Base-by-base conservation (phyloP, 2,329 filamentous ascomycete genomes). In the Lecanosticta acicola region DNA sequence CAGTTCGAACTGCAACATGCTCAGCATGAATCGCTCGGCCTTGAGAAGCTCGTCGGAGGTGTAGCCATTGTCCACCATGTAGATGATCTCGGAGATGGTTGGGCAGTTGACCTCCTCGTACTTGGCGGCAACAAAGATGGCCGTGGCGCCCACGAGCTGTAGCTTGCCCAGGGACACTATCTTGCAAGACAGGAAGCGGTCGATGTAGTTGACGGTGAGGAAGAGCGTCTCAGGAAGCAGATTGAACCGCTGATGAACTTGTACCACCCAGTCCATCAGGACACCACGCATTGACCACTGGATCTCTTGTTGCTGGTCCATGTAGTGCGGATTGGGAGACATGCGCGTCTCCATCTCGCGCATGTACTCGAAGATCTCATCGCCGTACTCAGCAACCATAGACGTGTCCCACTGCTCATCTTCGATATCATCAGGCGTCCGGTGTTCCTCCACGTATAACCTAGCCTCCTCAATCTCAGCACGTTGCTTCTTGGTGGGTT, bases 81-180 rank as follows among this genome's bases (percentile, higher is more conserved):
- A 97, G 49, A 95, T 86, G 61, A 98, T 94, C 73, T 98, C 93
- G 51, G 85, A 80, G 17, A 98, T 82, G 1, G 91, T 95, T 18
- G 90, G 93, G 67, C 90, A 95, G 69, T 95, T 94, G 73, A 98
- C 96, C 71, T 98, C 93, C 68, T 98, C 93, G 64, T 96, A 98
- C 71, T 98, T 98, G 58, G 93, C 87, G 10, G 93, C 93, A 50
- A 98, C 84, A 60, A 97, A 90, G 56, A 98, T 85, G 19, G 93
- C 93, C 3, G 93, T 97, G 17, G 93, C 91, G 38, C 93, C 93
- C 41, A 97, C 93, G 13, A 98, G 80, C 71, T 98, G 93, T 37
- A 98, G 77, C 71, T 97, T 97, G 51, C 85, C 87, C 11, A 97
- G 79, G 1, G 93, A 97, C 26, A 98, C 90, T 32, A 96, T 83